These are phyloP conservation scores for Beauveria medogensis DNA, from an alignment of 2,329 filamentous ascomycete species.

Conservation along the genomic window DNA sequence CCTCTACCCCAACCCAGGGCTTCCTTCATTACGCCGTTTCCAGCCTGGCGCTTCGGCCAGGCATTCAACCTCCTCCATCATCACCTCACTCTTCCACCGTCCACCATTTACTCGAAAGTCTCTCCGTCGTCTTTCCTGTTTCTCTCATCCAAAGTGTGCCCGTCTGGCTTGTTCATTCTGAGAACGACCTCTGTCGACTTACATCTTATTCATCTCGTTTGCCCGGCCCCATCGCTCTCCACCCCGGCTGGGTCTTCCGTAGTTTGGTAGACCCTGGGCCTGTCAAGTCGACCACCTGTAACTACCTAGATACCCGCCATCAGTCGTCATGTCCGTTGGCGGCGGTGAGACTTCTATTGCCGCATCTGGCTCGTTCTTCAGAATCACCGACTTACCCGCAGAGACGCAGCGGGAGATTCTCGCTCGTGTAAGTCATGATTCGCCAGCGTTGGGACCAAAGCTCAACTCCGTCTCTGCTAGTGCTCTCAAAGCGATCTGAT, in stretches of 20 bases:
- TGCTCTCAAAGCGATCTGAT: conserved; percentile 46
- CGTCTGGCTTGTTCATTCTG: not conserved
- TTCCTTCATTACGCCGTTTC: conserved; percentile 6
- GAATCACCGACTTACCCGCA: conserved; percentile 35
- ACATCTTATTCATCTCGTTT: not conserved
- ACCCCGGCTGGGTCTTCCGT: conserved; percentile 11
- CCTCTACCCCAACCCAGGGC: not conserved
- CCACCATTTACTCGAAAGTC: not conserved
- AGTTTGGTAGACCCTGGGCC: conserved; percentile 2
- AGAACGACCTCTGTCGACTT: not conserved
- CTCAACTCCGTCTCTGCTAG: conserved; percentile 24
- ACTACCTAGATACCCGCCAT: conserved; percentile 3
- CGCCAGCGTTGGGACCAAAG: not conserved
- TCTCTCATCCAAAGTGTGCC: not conserved
- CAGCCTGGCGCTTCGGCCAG: not conserved
- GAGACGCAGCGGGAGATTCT: conserved; percentile 44
- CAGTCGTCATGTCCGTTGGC: conserved; percentile 27
- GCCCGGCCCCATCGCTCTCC: not conserved
- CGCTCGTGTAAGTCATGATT: conserved; percentile 32
- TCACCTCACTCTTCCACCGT: not conserved
- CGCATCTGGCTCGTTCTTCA: conserved; percentile 13
- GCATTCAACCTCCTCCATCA: conserved; percentile 3
- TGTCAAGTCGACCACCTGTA: not conserved
- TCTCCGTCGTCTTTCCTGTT: conserved; percentile 4
- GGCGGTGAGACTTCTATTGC: conserved; percentile 20